Evolutionary conservation across 2,329 filamentous ascomycete species (phyloP).

Genomic region (Botrytis medusae): DNA sequence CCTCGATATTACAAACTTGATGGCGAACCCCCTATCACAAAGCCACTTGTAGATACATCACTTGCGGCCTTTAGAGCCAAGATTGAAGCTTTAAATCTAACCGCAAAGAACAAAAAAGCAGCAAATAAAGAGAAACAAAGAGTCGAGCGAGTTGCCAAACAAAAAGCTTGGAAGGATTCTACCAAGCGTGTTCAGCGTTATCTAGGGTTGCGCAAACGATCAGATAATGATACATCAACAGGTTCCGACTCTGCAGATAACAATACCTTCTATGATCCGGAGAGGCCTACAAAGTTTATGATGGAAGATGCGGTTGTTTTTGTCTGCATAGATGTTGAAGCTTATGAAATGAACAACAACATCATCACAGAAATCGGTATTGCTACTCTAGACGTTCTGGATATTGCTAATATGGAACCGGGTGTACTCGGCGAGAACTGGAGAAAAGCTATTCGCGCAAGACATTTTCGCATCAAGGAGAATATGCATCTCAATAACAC

Average conservation of each 20-base stretch:
- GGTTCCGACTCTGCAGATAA: conserved; percentile 28
- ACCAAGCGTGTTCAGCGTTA: conserved; percentile 67
- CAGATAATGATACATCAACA: conserved; percentile 16
- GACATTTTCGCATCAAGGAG: conserved; percentile 78
- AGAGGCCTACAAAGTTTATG: conserved; percentile 46
- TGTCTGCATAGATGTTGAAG: conserved; percentile 79
- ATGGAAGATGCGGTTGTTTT: conserved; percentile 64
- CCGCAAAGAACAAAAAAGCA: conserved; percentile 48
- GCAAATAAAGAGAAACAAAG: conserved; percentile 50
- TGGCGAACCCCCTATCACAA: conserved; percentile 33
- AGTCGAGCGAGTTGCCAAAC: conserved; percentile 49
- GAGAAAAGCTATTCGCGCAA: conserved; percentile 63
- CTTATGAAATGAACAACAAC: conserved; percentile 65
- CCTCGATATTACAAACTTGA: conserved; percentile 32
- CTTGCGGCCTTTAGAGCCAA: conserved; percentile 53
- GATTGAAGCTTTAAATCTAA: conserved; percentile 52
- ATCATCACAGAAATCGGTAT: conserved; percentile 85
- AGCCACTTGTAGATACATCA: conserved; percentile 40
- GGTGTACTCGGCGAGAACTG: conserved; percentile 64
- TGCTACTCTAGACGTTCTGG: conserved; percentile 70
- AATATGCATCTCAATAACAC: conserved; percentile 64
- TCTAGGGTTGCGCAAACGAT: conserved; percentile 61
- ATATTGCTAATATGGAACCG: conserved; percentile 55
- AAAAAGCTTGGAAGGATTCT: conserved; percentile 53
- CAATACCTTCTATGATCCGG: conserved; percentile 45